Percentiles rank a stretch among this genome's conserved stretches.
phyloP scores from a whole-genome alignment of 2,329 filamentous ascomycete genomes.

The Sporothrix globosa region DNA sequence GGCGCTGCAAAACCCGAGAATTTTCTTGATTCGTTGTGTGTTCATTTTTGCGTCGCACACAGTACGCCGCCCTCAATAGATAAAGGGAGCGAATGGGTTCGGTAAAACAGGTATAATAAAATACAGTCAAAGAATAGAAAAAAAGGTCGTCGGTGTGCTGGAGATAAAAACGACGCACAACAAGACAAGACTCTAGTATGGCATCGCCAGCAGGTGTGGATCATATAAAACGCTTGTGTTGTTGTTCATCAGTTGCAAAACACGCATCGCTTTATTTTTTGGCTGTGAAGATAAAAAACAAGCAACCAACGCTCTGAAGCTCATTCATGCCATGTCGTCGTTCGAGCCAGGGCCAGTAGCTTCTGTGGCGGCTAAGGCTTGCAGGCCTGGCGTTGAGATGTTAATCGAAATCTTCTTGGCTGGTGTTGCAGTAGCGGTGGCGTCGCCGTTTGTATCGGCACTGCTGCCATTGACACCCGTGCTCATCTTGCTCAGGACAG shows the following conservation, averaged over 20 bases:
- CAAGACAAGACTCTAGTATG: background rate
- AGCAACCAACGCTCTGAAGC: background rate
- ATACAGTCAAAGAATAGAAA: constrained; percentile 8
- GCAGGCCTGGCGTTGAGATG: constrained; percentile 32
- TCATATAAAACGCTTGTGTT: background rate
- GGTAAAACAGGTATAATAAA: constrained; percentile 15
- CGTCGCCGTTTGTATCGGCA: background rate
- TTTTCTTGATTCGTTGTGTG: background rate
- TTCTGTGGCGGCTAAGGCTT: constrained; percentile 32
- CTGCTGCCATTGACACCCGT: background rate
- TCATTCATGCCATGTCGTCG: constrained; percentile 30
- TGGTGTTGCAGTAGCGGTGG: background rate
- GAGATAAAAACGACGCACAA: background rate
- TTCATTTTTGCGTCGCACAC: background rate
- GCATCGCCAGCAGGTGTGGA: background rate
- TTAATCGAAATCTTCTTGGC: constrained; percentile 35
- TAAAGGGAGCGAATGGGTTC: background rate
- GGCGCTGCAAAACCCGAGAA: background rate
- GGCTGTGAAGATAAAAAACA: background rate
- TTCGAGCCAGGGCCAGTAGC: constrained; percentile 18
- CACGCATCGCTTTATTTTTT: background rate
- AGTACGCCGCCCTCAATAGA: background rate
- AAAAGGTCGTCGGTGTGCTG: background rate
- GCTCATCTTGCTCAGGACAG: constrained; percentile 19
- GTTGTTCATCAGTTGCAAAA: background rate